Evolutionary conservation across 2,329 filamentous ascomycete genomes (phyloP).

Genomic region (Pseudocercospora macadamiae): DNA sequence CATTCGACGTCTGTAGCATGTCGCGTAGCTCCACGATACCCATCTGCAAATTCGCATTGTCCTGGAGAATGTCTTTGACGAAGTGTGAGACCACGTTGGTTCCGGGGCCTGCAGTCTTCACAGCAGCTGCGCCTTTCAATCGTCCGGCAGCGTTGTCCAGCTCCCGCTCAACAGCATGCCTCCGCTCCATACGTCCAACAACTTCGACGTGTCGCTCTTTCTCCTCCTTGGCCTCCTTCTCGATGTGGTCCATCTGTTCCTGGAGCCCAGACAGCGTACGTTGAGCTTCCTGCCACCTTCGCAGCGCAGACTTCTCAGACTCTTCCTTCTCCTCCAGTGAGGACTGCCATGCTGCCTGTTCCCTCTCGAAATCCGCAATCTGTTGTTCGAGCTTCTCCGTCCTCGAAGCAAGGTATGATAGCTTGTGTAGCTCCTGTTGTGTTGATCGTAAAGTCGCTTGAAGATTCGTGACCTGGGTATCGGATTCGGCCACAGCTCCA

Average conservation of each 20-base stretch:
- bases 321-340: slow-evolving; percentile 69
- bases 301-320: slow-evolving; percentile 76
- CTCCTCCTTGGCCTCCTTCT: slow-evolving; percentile 79
- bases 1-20: slow-evolving; percentile 87
- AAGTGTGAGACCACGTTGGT: slow-evolving; percentile 85
- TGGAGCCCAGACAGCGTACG: slow-evolving; percentile 76
- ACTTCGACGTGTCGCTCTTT: slow-evolving; percentile 80
- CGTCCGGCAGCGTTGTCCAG: slow-evolving; percentile 77
- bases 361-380: slow-evolving; percentile 75
- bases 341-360: slow-evolving; percentile 73
- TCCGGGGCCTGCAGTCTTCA: slow-evolving; percentile 64
- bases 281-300: slow-evolving; percentile 85
- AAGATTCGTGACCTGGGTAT: slow-evolving; percentile 75
- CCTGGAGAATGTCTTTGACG: slow-evolving; percentile 90
- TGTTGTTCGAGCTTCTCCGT: slow-evolving; percentile 81
- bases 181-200: slow-evolving; percentile 78
- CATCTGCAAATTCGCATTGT: slow-evolving; percentile 91
- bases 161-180: slow-evolving; percentile 80
- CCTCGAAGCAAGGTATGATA: slow-evolving; percentile 73
- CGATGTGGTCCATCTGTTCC: slow-evolving; percentile 85
- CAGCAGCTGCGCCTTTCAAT: slow-evolving; percentile 78
- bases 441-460: slow-evolving; percentile 76
- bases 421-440: slow-evolving; percentile 72
- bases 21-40: slow-evolving; percentile 90
- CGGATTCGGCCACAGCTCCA: slow-evolving; percentile 74